These are phyloP conservation scores for Cyanidioschyzon merolae DNA, from an alignment of 23 red algal species.

Conservation along the genomic window DNA sequence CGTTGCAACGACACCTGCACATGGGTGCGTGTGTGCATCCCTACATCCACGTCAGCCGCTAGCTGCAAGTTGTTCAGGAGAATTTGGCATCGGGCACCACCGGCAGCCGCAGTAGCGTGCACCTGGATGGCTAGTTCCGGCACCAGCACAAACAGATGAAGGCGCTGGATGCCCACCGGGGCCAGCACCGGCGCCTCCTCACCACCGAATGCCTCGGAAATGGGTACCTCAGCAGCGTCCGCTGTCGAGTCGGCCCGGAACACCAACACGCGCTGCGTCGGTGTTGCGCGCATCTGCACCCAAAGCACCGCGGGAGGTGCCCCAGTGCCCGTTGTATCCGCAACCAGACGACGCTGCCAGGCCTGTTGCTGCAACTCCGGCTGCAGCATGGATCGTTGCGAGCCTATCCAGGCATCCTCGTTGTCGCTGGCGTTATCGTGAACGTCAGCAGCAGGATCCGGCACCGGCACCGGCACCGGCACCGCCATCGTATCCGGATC, in stretches of 20 bases:
- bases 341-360: neutral
- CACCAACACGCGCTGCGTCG: neutral
- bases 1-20: slow-evolving; percentile 1
- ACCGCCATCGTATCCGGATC: neutral
- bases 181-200: neutral
- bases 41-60: neutral
- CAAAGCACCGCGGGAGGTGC: neutral
- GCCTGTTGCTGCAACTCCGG: no score
- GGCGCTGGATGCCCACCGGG: neutral
- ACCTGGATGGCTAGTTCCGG: neutral
- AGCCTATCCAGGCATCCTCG: neutral
- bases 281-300: slow-evolving; percentile 8
- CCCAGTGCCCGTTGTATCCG: neutral
- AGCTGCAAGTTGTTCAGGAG: neutral
- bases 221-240: neutral
- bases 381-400: no score
- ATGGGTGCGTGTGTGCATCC: neutral
- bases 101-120: neutral
- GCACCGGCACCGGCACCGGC: neutral
- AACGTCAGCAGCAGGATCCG: neutral
- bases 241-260: neutral
- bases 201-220: neutral
- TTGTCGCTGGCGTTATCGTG: neutral
- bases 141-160: neutral
- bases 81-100: neutral